Evolutionary conservation across 495 filamentous ascomycete genomes (phyloP).

Genomic region (Mytilinidion resinicola): DNA sequence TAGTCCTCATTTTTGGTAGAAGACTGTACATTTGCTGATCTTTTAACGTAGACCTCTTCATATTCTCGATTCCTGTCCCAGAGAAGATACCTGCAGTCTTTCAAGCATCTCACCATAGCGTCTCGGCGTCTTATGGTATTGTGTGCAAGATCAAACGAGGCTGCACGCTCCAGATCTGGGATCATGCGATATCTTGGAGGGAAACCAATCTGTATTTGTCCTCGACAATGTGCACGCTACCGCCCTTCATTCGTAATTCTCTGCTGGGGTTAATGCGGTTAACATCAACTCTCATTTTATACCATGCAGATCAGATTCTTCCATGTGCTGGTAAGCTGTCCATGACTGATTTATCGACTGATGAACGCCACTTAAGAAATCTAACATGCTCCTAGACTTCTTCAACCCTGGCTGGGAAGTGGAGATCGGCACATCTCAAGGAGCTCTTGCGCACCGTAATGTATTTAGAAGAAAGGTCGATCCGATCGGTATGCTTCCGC

Average conservation of each 20-base stretch:
- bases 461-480: slow-evolving; percentile 58
- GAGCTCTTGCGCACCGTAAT: slow-evolving; percentile 52
- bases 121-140: slow-evolving; percentile 58
- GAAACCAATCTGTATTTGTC: slow-evolving; percentile 57
- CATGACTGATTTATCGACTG: not conserved
- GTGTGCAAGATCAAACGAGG: slow-evolving; percentile 59
- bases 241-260: slow-evolving; percentile 51
- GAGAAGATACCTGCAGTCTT: slow-evolving; percentile 59
- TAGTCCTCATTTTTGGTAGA: not conserved
- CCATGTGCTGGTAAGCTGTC: slow-evolving; percentile 46
- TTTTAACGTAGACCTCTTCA: slow-evolving; percentile 51
- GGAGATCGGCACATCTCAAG: slow-evolving; percentile 57
- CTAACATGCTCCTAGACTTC: slow-evolving; percentile 35
- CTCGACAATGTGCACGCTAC: slow-evolving; percentile 52
- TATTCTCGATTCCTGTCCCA: slow-evolving; percentile 60
- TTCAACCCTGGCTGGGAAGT: slow-evolving; percentile 65
- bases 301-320: slow-evolving; percentile 59
- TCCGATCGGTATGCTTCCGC: slow-evolving; percentile 39
- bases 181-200: slow-evolving; percentile 61
- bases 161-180: slow-evolving; percentile 60
- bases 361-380: too few species aligned
- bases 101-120: slow-evolving; percentile 61
- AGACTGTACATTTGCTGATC: not conserved
- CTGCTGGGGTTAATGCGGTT: slow-evolving; percentile 54
- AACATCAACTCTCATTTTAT: slow-evolving; percentile 53